Base-by-base conservation (phyloP, 306 rosid genomes). In the Quercus dentata region DNA sequence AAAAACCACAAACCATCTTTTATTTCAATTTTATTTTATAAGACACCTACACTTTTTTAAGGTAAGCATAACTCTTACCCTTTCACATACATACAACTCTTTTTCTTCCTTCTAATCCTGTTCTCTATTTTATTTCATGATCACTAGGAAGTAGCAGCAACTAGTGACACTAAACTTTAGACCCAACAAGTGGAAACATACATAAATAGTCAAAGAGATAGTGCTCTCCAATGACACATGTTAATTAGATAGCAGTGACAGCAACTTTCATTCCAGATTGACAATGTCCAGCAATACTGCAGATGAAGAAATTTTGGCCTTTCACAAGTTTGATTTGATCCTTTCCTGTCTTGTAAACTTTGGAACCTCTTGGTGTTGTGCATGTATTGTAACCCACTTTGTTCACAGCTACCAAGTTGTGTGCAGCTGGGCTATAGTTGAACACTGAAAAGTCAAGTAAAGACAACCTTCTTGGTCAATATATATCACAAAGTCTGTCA, bases 241-340 rank as follows among this genome's bases (percentile, higher is more conserved):
- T 76, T 28, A 19, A 11, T 67, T 51, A 90, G 59, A 38, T 65
- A 54, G 97, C 97, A 71, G 74, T 81, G 38, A 92, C 5, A 51
- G 97, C 86, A 67, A 92, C 78, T 85, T 92, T 88, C 94, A 90
- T 92, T 1, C 61, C 90, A 81, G 89, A 59, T 23, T 90, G 57
- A 67, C 97, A 92, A 83, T 92, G 97, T 28, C 92, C 91, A 0
- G 77, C 20, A 70, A 2, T 77, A 17, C 23, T 92, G 89, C 97
- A 92, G 77, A 92, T 88, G 86, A 92, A 92, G 76, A 59, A 88
- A 79, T 87, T 90, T 38, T 72, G 86, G 15, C 97, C 97, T 70
- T 28, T 88, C 0, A 21, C 83, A 8, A 92, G 92, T 74, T 56
- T 87, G 81, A 92, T 83, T 73, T 71, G 89, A 75, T 92, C 97